Conservation (phyloP, 441 rosid species). For the Theobroma grandiflorum region DNA sequence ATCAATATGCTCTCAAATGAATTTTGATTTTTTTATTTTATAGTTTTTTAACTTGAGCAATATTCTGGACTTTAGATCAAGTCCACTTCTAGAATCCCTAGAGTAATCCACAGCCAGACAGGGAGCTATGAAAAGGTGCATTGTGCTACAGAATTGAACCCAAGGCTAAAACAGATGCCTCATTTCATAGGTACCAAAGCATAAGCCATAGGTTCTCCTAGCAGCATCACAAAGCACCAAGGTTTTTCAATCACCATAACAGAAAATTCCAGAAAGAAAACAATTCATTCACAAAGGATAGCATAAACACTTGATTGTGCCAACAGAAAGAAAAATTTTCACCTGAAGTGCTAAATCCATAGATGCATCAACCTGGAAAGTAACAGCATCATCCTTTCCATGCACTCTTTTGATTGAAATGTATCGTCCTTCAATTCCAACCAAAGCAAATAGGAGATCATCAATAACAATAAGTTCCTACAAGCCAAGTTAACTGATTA, state of each 20-base stretch:
- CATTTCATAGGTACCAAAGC: not conserved
- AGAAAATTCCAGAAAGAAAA: not conserved
- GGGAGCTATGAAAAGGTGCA: not conserved
- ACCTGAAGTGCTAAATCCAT: constrained; percentile 97
- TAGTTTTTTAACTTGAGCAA: not conserved
- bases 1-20: not conserved
- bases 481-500: constrained; percentile 31
- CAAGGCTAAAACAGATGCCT: not conserved
- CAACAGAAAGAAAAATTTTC: constrained; percentile 24
- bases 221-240: not conserved
- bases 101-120: not conserved
- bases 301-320: not conserved
- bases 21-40: not conserved
- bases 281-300: constrained; percentile 5
- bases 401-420: constrained; percentile 72
- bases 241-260: constrained; percentile 20
- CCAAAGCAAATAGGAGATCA: constrained; percentile 90
- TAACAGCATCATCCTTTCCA: constrained; percentile 66
- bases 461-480: constrained; percentile 94
- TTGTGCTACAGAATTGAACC: not conserved
- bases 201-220: not conserved
- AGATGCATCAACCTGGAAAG: constrained; percentile 86
- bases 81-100: constrained; percentile 9
- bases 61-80: constrained; percentile 2
- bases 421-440: constrained; percentile 93